Percentiles rank a stretch among this genome's conserved stretches.
Conservation (phyloP, 179 eudicot genomes). For the Pouteria campechiana region DNA sequence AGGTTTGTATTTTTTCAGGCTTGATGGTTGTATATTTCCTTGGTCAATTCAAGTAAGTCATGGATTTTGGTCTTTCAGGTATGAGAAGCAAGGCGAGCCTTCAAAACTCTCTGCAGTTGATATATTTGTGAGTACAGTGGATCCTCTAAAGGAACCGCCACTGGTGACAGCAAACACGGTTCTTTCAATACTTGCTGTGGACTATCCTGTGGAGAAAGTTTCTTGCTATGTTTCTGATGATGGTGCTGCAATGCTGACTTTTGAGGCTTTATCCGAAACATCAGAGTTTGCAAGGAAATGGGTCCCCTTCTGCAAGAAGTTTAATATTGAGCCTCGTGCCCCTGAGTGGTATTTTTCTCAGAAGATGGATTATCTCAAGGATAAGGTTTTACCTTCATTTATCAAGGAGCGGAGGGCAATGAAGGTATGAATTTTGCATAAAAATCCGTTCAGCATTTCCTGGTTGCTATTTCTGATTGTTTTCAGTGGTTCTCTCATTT, state of each 20-base stretch:
- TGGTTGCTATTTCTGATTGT: background rate
- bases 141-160: slow-evolving; percentile 18
- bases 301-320: slow-evolving; percentile 21
- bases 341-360: slow-evolving; percentile 18
- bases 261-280: slow-evolving; percentile 15
- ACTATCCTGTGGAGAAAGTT: slow-evolving; percentile 12
- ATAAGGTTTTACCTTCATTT: slow-evolving; percentile 16
- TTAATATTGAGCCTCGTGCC: slow-evolving; percentile 15
- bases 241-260: slow-evolving; percentile 20
- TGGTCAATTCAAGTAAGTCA: background rate
- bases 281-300: slow-evolving; percentile 16
- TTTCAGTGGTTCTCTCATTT: background rate
- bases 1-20: slow-evolving; percentile 2
- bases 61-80: slow-evolving; percentile 1
- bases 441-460: background rate
- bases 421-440: slow-evolving; percentile 5
- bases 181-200: slow-evolving; percentile 17
- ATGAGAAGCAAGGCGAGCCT: slow-evolving; percentile 14
- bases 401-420: slow-evolving; percentile 18
- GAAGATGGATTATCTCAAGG: slow-evolving; percentile 18
- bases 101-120: slow-evolving; percentile 13
- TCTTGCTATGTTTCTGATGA: slow-evolving; percentile 14
- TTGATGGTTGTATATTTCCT: background rate
- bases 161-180: slow-evolving; percentile 17
- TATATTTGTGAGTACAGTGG: slow-evolving; percentile 18